phyloP scores from a whole-genome alignment of 352 stramenopile species.

The Nothophytophthora sp. region DNA sequence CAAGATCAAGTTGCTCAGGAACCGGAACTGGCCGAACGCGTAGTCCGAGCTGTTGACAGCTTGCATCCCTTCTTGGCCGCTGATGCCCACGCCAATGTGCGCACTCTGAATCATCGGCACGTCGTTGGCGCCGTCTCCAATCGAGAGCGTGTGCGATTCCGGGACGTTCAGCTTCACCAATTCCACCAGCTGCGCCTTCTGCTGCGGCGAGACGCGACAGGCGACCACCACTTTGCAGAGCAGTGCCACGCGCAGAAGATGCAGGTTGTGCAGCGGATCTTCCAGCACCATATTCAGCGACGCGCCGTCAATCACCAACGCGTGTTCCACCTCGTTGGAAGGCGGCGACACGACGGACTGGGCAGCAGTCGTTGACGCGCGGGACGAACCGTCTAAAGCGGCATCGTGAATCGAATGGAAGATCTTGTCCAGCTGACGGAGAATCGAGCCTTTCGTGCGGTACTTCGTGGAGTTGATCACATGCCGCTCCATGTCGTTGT shows the following conservation, averaged over 20 bases:
- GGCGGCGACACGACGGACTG: conserved; percentile 30
- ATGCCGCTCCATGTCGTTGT: conserved; percentile 93
- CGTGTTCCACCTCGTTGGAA: conserved; percentile 53
- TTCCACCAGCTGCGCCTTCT: conserved; percentile 98
- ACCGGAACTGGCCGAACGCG: conserved; percentile 82
- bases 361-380: conserved; percentile 17
- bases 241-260: conserved; percentile 80
- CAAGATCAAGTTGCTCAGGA: conserved; percentile 73
- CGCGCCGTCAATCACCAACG: conserved; percentile 95
- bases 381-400: conserved; percentile 12
- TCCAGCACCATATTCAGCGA: conserved; percentile 85
- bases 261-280: conserved; percentile 70
- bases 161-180: conserved; percentile 91
- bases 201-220: conserved; percentile 97
- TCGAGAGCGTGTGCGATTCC: conserved; percentile 86
- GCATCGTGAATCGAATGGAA: conserved; percentile 70
- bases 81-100: conserved; percentile 93
- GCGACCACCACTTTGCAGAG: conserved; percentile 97
- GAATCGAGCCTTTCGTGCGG: conserved; percentile 62
- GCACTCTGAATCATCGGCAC: conserved; percentile 92
- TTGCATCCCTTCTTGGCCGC: conserved; percentile 98
- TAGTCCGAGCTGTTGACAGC: conserved; percentile 91
- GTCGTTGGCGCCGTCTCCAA: conserved; percentile 92
- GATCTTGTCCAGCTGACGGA: conserved; percentile 77
- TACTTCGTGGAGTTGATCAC: conserved; percentile 78